Evolutionary conservation across 345 rosid genomes (phyloP).

Genomic region (Boechera retrofracta): DNA sequence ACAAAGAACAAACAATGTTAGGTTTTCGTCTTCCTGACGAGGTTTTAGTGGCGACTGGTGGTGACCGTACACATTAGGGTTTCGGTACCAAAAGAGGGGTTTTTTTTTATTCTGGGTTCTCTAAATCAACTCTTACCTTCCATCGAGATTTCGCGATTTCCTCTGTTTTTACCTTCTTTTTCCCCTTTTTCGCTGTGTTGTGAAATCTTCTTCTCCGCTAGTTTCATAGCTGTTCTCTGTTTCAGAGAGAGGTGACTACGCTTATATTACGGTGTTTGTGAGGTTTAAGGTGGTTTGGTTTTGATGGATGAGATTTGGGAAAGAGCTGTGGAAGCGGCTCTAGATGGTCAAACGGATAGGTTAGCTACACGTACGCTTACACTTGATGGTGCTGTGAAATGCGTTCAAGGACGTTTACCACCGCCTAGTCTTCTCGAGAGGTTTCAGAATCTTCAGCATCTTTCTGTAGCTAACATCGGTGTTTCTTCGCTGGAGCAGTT

Average conservation of each 20-base stretch:
- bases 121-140: not conserved
- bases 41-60: constrained; percentile 38
- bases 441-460: constrained; percentile 67
- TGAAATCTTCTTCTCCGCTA: constrained; percentile 1
- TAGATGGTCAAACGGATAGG: constrained; percentile 63
- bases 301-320: constrained; percentile 86
- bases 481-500: constrained; percentile 74
- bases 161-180: not conserved
- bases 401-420: constrained; percentile 66
- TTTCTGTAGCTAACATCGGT: constrained; percentile 70
- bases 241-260: not conserved
- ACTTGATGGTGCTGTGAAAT: constrained; percentile 81
- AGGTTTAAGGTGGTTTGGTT: not conserved
- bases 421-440: constrained; percentile 57
- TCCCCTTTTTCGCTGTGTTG: not conserved
- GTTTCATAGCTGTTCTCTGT: not conserved
- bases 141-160: not conserved
- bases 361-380: constrained; percentile 54
- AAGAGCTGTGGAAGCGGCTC: constrained; percentile 69
- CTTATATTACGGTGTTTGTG: not conserved
- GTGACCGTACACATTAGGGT: constrained; percentile 26
- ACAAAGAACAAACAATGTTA: constrained; percentile 14
- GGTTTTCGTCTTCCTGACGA: constrained; percentile 34
- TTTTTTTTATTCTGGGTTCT: not conserved
- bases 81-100: not conserved